These are phyloP conservation scores for Aspergillus bridgeri DNA, from an alignment of 495 filamentous ascomycete species.

Conservation along the genomic window DNA sequence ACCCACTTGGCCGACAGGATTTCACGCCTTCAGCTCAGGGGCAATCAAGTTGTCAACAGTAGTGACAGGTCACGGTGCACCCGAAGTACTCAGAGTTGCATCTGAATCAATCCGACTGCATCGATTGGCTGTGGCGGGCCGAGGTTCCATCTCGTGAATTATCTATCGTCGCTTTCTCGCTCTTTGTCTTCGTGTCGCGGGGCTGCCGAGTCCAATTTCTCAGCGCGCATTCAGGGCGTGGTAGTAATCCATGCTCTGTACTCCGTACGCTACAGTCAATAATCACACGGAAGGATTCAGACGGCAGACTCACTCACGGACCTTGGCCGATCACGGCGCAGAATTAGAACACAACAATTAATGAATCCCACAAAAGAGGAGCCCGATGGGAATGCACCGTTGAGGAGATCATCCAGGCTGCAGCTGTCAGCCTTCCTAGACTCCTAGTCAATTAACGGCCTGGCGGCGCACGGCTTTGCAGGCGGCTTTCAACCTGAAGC, in stretches of 20 bases:
- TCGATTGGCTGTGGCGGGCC: background rate
- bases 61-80: slow-evolving; percentile 16
- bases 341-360: background rate
- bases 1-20: slow-evolving; percentile 4
- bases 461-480: background rate
- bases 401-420: slow-evolving; percentile 9
- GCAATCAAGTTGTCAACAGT: too few species aligned
- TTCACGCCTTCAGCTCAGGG: slow-evolving; percentile 13
- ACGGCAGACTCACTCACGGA: background rate
- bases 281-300: too few species aligned
- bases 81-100: too few species aligned
- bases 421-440: slow-evolving; percentile 8
- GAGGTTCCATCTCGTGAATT: too few species aligned
- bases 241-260: too few species aligned
- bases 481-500: slow-evolving; percentile 13
- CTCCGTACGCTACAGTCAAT: too few species aligned
- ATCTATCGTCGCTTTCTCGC: too few species aligned
- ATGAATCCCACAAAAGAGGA: background rate
- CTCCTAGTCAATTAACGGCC: background rate
- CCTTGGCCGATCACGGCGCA: background rate
- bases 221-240: too few species aligned
- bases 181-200: background rate
- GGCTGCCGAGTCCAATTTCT: too few species aligned
- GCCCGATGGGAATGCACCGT: background rate
- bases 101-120: background rate